Conservation (phyloP, 306 rosid genomes). For the Medicago truncatula region MtrunA17r5.0-ANR NC_053049.1:17917501-17918000, state of each 20-base stretch:
- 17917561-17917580: slow-evolving; percentile 10
- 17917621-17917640: slow-evolving; percentile 11
- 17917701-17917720: background rate
- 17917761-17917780: background rate
- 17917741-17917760: slow-evolving; percentile 22
- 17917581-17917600: slow-evolving; percentile 18
- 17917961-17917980: slow-evolving; percentile 23
- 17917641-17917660: too few species aligned
- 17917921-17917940: slow-evolving; percentile 10
- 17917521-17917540: slow-evolving; percentile 27
- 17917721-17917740: slow-evolving; percentile 24
- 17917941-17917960: slow-evolving; percentile 2
- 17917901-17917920: slow-evolving; percentile 18
- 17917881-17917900: slow-evolving; percentile 11
- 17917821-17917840: slow-evolving; percentile 4
- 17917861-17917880: slow-evolving; percentile 34
- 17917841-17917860: slow-evolving; percentile 3
- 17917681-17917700: too few species aligned
- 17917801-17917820: slow-evolving; percentile 20
- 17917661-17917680: too few species aligned
- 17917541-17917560: slow-evolving; percentile 24
- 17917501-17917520: slow-evolving; percentile 34
- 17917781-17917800: slow-evolving; percentile 17
- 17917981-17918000: slow-evolving; percentile 70
- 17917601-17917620: slow-evolving; percentile 14